Evolutionary conservation across 352 stramenopile species (phyloP), one percentile per base, ranked within the genome.

Genomic region (Phytopythium boreale): DNA sequence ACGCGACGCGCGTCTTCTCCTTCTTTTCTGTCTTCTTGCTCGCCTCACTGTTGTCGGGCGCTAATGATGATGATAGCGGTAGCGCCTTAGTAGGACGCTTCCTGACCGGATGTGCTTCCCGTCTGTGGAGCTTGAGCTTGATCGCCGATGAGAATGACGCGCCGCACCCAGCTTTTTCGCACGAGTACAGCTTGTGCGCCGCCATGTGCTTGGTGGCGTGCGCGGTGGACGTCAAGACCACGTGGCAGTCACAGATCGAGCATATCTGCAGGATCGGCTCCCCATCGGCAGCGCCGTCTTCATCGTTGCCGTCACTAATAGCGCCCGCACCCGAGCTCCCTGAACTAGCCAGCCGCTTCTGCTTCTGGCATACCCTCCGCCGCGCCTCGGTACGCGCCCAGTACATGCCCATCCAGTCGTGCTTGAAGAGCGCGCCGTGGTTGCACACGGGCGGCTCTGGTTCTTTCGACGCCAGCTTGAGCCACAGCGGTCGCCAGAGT

Each of bases 401-500:
- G 46, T 79, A 81, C 61, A 81, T 51, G 14, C 56, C 43, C 29
- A 63, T 63, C 74, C 74, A 81, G 12, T 75, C 64, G 62, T 87
- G 76, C 7, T 64, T 59, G 50, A 79, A 85, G 12, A 22, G 52
- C 7, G 58, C 31, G 1, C 68, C 72, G 24, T 85, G 76, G 2
- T 12, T 43, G 39, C 78, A 87, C 2, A 56, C 15, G 5, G 79
- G 46, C 4, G 47, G 29, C 14, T 61, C 26, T 36, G 61, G 7
- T 24, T 70, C 62, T 49, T 69, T 24, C 24, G n/a, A 22, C 10
- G 41, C 46, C 19, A 85, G 26, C 4, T n/a, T 44, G 6, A 68
- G 19, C 27, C 80, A 89, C n/a, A 92, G 61, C 6, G 59, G 52
- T 5, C 65, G 64, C 80, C 80, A 92, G 0, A 90, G 59, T 0